phyloP scores from a whole-genome alignment of 1,139 yeast species.

The Komagataea norvegica region DNA sequence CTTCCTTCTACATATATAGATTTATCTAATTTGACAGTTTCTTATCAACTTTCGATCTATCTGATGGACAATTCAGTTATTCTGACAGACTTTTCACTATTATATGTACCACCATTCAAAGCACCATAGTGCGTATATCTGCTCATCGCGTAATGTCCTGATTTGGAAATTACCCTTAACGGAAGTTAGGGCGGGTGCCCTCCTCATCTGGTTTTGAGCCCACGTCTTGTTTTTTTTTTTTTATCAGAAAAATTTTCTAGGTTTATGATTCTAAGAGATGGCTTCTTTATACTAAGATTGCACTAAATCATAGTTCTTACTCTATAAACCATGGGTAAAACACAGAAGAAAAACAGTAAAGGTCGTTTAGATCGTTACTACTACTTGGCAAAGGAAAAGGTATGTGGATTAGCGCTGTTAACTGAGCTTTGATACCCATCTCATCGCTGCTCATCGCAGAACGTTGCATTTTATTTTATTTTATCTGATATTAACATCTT shows the following conservation, averaged over 20 bases:
- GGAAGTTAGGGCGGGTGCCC: too few relatives aligned
- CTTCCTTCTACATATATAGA: too few relatives aligned
- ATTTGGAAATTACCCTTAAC: too few relatives aligned
- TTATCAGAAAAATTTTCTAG: background rate
- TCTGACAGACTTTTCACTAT: too few relatives aligned
- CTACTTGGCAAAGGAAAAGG: constrained; percentile 88
- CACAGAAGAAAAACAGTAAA: constrained; percentile 94
- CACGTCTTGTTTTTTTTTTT: background rate
- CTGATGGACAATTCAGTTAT: too few relatives aligned
- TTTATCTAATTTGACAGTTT: too few relatives aligned
- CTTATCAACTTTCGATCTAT: too few relatives aligned
- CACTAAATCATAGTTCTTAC: too few relatives aligned
- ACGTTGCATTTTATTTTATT: background rate
- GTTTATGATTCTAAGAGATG: background rate
- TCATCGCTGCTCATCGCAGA: constrained; percentile 1
- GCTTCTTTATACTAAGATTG: too few relatives aligned
- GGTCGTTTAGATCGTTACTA: constrained; percentile 99
- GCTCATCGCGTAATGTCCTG: too few relatives aligned
- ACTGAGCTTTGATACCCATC: background rate
- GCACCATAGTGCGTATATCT: too few relatives aligned
- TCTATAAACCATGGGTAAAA: constrained; percentile 49
- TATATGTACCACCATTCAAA: too few relatives aligned
- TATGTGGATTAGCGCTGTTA: constrained; percentile 12
- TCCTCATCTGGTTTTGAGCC: constrained; percentile 6
- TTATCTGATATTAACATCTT: background rate